These are phyloP conservation scores for Aspergillus candidus DNA, from an alignment of 2,329 filamentous ascomycete genomes.

Conservation along the genomic window DNA sequence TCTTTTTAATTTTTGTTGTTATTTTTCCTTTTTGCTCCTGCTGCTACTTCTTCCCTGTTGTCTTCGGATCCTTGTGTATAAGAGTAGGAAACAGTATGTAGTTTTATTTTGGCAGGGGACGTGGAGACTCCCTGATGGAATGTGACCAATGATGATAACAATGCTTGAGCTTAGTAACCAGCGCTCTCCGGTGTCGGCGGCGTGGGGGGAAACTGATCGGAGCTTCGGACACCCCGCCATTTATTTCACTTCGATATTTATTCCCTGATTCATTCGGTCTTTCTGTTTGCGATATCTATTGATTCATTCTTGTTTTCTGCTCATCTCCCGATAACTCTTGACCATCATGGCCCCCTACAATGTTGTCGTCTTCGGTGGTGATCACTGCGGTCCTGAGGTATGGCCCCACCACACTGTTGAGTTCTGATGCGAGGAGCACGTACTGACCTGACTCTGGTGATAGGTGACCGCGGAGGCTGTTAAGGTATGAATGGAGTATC, in stretches of 20 bases:
- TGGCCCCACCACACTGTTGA: constrained; percentile 20
- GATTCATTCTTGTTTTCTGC: constrained; percentile 1
- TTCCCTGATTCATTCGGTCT: no score
- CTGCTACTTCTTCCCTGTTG: background rate
- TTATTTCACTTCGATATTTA: constrained; percentile 1
- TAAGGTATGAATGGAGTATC: constrained; percentile 52
- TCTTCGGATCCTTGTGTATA: background rate
- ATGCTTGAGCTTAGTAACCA: constrained; percentile 4
- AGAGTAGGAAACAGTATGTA: no score
- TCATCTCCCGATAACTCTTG: constrained; percentile 4
- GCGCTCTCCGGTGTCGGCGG: constrained; percentile 23
- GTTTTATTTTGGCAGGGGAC: no score
- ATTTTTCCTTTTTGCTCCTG: background rate
- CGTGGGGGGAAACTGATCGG: constrained; percentile 12
- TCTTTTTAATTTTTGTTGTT: background rate
- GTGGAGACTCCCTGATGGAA: no score
- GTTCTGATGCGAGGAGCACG: background rate
- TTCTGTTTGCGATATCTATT: background rate
- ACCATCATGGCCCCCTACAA: constrained; percentile 62
- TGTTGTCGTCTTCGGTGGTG: constrained; percentile 74
- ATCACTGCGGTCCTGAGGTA: constrained; percentile 83
- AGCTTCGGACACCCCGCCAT: constrained; percentile 12
- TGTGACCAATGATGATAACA: background rate
- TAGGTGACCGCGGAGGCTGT: constrained; percentile 78
- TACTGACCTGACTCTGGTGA: background rate